These are phyloP conservation scores for Metarhizium sp. DNA, from an alignment of 2,329 filamentous ascomycete species.

Conservation along the genomic window DNA sequence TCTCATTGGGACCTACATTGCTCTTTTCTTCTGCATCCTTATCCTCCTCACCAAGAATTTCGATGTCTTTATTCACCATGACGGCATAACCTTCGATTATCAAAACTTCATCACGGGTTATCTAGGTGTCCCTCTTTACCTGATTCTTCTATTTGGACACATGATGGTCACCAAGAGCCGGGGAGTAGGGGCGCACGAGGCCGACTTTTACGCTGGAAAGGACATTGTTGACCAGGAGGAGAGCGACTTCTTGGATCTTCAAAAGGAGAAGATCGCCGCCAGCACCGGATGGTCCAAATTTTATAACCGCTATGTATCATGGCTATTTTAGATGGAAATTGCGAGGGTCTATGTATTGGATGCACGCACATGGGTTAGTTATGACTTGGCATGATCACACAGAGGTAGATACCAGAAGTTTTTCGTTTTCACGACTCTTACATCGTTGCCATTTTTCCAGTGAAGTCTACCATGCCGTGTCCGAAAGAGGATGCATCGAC, in stretches of 20 bases:
- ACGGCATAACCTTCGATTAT: conserved; percentile 52
- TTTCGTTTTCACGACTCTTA: background rate
- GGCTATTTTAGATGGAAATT: conserved; percentile 22
- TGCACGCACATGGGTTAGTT: background rate
- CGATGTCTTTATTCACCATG: conserved; percentile 53
- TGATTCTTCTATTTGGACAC: conserved; percentile 60
- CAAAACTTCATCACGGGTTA: conserved; percentile 72
- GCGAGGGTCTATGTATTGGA: background rate
- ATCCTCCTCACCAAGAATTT: conserved; percentile 80
- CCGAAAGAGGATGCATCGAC: too few relatives aligned
- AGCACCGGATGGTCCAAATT: conserved; percentile 21
- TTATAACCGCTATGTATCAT: conserved; percentile 28
- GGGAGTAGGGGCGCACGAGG: conserved; percentile 46
- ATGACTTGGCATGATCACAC: background rate
- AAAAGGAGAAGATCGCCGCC: conserved; percentile 18
- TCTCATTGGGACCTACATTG: conserved; percentile 56
- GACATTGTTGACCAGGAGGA: conserved; percentile 66
- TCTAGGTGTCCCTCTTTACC: conserved; percentile 65
- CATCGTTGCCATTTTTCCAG: background rate
- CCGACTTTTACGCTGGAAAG: conserved; percentile 65
- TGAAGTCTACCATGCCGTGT: background rate
- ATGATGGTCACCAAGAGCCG: conserved; percentile 48
- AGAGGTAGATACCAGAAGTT: background rate
- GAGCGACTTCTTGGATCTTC: conserved; percentile 50
- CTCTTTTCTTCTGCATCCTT: conserved; percentile 60